These are phyloP conservation scores for Blastomyces gilchristii DNA, from an alignment of 2,329 filamentous ascomycete species.

Conservation along the genomic window DNA sequence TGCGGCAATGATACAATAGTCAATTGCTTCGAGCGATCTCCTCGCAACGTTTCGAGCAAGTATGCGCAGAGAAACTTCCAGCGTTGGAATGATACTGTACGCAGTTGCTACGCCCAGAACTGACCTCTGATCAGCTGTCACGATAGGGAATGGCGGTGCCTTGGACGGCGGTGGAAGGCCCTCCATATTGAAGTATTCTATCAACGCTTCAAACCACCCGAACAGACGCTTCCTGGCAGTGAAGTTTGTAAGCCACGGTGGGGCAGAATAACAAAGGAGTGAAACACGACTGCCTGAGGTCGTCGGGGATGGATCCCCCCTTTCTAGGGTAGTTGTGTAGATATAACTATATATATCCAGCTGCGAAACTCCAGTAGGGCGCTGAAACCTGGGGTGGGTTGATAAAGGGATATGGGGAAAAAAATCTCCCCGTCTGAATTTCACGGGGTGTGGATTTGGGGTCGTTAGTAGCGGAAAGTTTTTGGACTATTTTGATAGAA, in stretches of 20 bases:
- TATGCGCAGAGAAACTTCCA: conserved; percentile 17
- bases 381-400: not conserved
- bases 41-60: conserved; percentile 17
- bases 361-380: not conserved
- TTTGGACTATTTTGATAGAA: not conserved
- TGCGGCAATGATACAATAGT: conserved; percentile 19
- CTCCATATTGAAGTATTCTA: not conserved
- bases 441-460: not conserved
- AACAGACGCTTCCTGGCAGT: not conserved
- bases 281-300: not conserved
- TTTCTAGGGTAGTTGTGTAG: not conserved
- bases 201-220: not conserved
- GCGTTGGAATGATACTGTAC: conserved; percentile 16
- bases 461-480: not conserved
- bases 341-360: not conserved
- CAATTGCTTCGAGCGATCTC: conserved; percentile 17
- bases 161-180: conserved; percentile 1
- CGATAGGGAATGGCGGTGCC: conserved; percentile 15
- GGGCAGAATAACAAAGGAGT: not conserved
- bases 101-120: conserved; percentile 17
- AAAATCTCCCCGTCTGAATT: not conserved
- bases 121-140: conserved; percentile 14
- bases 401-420: not conserved
- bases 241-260: not conserved
- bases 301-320: not conserved